Evolutionary conservation across 768 basidiomycete genomes (phyloP), one percentile per base, ranked within the genome.

Genomic region (Strobilomyces echinocephalus): DNA sequence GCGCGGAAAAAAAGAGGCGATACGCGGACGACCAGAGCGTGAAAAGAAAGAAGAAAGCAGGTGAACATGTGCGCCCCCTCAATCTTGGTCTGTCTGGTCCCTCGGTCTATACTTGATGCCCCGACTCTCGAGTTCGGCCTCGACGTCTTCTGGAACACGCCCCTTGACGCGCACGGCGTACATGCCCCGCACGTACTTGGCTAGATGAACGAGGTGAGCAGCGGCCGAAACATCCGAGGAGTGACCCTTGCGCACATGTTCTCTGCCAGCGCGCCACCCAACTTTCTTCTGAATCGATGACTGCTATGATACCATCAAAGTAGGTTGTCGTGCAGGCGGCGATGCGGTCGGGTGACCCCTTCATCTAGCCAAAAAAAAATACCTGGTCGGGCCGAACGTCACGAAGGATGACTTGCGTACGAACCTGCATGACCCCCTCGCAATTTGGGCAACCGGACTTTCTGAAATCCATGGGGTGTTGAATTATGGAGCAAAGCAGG

Each of bases 221-320:
- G 53, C n/a, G 35, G 39, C 48, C 46, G 39, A 46, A 21, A 39
- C 48, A 30, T 24, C 41, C 48, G 26, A 55, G 21, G 21, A 30
- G 18, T n/a, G 10, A 14, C 20, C 43, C 50, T 30, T 39, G 78
- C 87, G 57, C 61, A 95, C 95, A 83, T 60, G 88, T 92, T 67
- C 95, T 75, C 70, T 99, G 95, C 94, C 95, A 99, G 60, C 89
- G 81, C 8, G 91, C 90, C 7, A 98, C 94, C 97, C 97, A 99
- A 67, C 91, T 93, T 45, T 79, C 79, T 60, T 90, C 85, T 2
- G 95, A 87, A 62, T 90, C 83, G 41, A 93, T 83, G 44, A 93
- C 82, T 0, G 94, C 83, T 58, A 97, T 90, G 36, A 92, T 78
- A 12, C 97, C 97, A 60, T 98, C 95, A 60, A 90, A 99, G 59